Percentiles rank a stretch among this genome's conserved stretches.
phyloP scores from a whole-genome alignment of 768 basidiomycete species.

The Suillus americanus region DNA sequence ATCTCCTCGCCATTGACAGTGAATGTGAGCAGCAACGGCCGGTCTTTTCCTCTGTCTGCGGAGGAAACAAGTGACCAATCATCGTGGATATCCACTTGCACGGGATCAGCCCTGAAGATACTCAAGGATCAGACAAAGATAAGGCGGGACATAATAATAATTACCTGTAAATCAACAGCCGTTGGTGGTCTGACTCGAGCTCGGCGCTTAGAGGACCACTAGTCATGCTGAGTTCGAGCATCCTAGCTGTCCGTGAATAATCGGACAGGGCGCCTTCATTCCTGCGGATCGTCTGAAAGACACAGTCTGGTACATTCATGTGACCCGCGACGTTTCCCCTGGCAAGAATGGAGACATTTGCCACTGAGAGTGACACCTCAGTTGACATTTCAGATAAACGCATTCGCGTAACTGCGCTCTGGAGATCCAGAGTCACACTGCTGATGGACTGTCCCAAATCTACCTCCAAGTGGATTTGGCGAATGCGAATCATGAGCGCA shows the following conservation, averaged over 20 bases:
- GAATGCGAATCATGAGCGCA: conserved; percentile 65
- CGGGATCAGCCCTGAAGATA: conserved; percentile 66
- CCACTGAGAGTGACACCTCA: conserved; percentile 66
- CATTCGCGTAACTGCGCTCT: conserved; percentile 63
- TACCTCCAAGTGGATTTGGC: conserved; percentile 69
- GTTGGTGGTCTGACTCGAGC: conserved; percentile 76
- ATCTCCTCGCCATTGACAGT: conserved; percentile 70
- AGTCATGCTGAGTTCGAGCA: conserved; percentile 75
- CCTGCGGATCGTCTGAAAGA: conserved; percentile 73
- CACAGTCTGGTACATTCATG: conserved; percentile 63
- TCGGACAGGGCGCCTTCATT: conserved; percentile 40
- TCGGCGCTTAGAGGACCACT: conserved; percentile 66
- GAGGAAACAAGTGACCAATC: conserved; percentile 69
- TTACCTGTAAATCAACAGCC: conserved; percentile 73
- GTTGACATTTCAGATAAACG: conserved; percentile 58
- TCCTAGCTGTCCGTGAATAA: conserved; percentile 40
- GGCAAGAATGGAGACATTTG: conserved; percentile 53
- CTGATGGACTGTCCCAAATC: conserved; percentile 90
- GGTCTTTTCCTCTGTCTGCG: conserved; percentile 38
- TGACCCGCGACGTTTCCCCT: conserved; percentile 72
- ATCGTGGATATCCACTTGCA: conserved; percentile 72
- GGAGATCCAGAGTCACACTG: conserved; percentile 61
- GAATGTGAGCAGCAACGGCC: conserved; percentile 72
- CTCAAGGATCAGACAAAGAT: conserved; percentile 7
- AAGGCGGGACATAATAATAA: conserved; percentile 17